Evolutionary conservation across 2,329 filamentous ascomycete genomes (phyloP), one percentile per base, ranked within the genome.

Genomic region (Diplodia mutila): DNA sequence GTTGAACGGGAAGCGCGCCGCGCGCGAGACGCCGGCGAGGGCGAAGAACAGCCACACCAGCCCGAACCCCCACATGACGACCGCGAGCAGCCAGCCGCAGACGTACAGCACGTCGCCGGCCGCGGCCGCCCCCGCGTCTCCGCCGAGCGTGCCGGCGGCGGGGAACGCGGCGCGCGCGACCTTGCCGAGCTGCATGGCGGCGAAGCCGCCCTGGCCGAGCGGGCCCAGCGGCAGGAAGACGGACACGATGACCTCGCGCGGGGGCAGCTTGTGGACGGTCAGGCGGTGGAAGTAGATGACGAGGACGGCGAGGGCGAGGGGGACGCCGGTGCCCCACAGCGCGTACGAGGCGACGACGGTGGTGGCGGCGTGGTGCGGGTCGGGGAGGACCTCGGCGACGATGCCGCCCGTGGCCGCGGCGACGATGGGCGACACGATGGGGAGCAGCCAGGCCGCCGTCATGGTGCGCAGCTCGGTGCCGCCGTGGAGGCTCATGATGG

Each of bases 261-360:
- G 84, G 0, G 88, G 88, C 23, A 90, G 81, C 42, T 86, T 85
- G 76, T 90, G 85, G 7, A 90, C 74, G 4, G 85, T 86, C 12
- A 91, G 79, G 23, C 89, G 85, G 70, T 89, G 86, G 73, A 90
- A 90, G 76, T 91, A 91, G 9, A 91, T 82, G 2, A 85, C 86
- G 39, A 90, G 78, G 34, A 90, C 83, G 66, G 84, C 81, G 73
- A 87, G 83, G 2, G 87, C 85, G 67, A 91, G 76, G 0, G 84
- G 84, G 0, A 82, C 82, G 12, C 87, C 88, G 52, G 86, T 85
- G 1, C 88, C 89, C 87, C 87, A 90, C 64, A 91, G 83, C 25
- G 90, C 79, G 73, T 91, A 91, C 9, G 83, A 87, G 16, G 81
- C 80, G n/a, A 90, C 78, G 42, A 91, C 72, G 0, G 89, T 91